These are phyloP conservation scores for Xylaria flabelliformis DNA, from an alignment of 495 filamentous ascomycete species.

Conservation along the genomic window DNA sequence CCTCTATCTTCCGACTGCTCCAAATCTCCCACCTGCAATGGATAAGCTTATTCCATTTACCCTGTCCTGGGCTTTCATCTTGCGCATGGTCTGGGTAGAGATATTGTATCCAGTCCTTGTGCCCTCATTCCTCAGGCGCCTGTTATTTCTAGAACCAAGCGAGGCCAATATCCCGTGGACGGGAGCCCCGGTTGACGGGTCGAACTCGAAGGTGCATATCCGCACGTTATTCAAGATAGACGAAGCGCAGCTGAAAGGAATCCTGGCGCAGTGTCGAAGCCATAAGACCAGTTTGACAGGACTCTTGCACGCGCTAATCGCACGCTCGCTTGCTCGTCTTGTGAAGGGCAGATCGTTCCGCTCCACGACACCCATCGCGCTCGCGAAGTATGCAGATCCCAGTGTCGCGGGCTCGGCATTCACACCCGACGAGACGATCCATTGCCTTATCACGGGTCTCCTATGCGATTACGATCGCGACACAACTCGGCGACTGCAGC, in stretches of 20 bases:
- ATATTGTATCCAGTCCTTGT: conserved; percentile 21
- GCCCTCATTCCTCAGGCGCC: conserved; percentile 21
- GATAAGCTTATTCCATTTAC: conserved; percentile 39
- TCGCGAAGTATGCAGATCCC: conserved; percentile 32
- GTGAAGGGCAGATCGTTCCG: conserved; percentile 24
- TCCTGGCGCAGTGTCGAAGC: conserved; percentile 33
- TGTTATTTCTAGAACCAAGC: conserved; percentile 19
- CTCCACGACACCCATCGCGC: conserved; percentile 40
- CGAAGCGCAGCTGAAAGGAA: not conserved
- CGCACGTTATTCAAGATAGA: conserved; percentile 29
- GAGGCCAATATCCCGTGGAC: conserved; percentile 34
- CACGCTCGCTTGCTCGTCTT: conserved; percentile 33
- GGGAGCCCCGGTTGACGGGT: conserved; percentile 31
- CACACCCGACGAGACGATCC: conserved; percentile 27
- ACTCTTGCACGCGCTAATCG: conserved; percentile 38
- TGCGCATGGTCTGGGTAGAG: conserved; percentile 35
- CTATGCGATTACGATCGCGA: conserved; percentile 24
- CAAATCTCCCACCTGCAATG: conserved; percentile 29
- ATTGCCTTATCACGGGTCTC: conserved; percentile 36
- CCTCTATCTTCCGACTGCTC: conserved; percentile 26
- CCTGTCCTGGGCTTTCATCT: conserved; percentile 34
- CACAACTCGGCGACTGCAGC: conserved; percentile 2
- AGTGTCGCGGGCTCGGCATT: not conserved
- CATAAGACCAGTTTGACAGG: conserved; percentile 39
- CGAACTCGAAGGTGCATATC: conserved; percentile 32